Evolutionary conservation across 306 rosid species (phyloP).

Genomic region (Corylus americana): DNA sequence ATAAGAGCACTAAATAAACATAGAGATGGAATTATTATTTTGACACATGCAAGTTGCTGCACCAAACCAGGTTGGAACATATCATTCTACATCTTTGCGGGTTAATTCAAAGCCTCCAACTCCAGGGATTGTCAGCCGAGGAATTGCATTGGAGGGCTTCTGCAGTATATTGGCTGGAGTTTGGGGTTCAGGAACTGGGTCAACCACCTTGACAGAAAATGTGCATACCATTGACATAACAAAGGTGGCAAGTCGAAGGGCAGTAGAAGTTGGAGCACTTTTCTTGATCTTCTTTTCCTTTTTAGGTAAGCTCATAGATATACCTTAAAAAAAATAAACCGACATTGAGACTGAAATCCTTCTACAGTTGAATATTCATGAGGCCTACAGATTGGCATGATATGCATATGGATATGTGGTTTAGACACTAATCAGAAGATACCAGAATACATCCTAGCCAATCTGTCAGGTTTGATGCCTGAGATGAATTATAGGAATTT

Average conservation of each 20-base stretch:
- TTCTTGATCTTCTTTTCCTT: conserved; percentile 73
- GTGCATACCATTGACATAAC: conserved; percentile 68
- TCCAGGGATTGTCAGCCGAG: conserved; percentile 85
- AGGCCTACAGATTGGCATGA: conserved; percentile 2
- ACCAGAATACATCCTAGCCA: not conserved
- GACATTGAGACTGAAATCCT: conserved; percentile 10
- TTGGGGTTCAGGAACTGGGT: conserved; percentile 95
- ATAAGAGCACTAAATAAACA: not conserved
- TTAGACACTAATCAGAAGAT: not conserved
- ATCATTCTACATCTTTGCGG: conserved; percentile 57
- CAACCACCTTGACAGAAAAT: conserved; percentile 94
- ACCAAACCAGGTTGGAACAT: conserved; percentile 74
- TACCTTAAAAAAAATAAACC: not conserved
- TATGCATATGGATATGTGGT: not conserved
- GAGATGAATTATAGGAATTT: not conserved
- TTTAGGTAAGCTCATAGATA: conserved; percentile 48
- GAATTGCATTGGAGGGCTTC: conserved; percentile 94
- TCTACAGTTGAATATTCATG: not conserved
- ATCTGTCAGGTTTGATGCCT: not conserved
- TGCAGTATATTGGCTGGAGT: conserved; percentile 89
- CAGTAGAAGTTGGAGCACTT: conserved; percentile 72
- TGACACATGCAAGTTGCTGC: conserved; percentile 10
- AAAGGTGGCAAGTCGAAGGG: conserved; percentile 82
- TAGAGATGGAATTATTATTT: conserved; percentile 20
- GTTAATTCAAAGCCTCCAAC: conserved; percentile 68